These are phyloP conservation scores for Noccaea caerulescens DNA, from an alignment of 345 rosid genomes.

Conservation along the genomic window DNA sequence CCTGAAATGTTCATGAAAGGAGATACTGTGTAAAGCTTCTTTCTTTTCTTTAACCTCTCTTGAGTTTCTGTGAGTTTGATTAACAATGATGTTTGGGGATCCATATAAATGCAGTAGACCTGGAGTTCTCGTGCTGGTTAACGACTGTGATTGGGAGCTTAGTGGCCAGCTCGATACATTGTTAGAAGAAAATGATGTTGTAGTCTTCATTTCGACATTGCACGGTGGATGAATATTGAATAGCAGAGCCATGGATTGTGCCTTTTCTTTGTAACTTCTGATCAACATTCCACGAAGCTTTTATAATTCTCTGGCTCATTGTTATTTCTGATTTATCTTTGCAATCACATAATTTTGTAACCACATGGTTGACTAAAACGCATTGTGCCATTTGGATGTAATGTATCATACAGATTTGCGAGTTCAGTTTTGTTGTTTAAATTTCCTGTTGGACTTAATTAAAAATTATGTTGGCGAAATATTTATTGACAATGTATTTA, in stretches of 20 bases:
- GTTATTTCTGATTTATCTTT: neutral
- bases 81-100: neutral
- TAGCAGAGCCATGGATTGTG: neutral
- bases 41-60: too few relatives aligned
- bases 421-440: too few relatives aligned
- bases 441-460: too few relatives aligned
- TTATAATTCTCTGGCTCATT: neutral
- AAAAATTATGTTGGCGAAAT: too few relatives aligned
- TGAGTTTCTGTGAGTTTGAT: too few relatives aligned
- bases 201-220: slow-evolving; percentile 75
- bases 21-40: neutral
- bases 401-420: too few relatives aligned
- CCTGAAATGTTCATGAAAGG: too few relatives aligned
- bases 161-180: slow-evolving; percentile 73
- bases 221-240: slow-evolving; percentile 61
- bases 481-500: too few relatives aligned
- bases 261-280: neutral
- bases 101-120: slow-evolving; percentile 62
- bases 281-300: neutral
- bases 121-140: slow-evolving; percentile 74
- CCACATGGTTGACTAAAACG: too few relatives aligned
- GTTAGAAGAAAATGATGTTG: slow-evolving; percentile 68
- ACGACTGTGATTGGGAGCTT: slow-evolving; percentile 85
- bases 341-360: neutral
- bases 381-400: neutral